Base-by-base conservation (phyloP, 2,329 filamentous ascomycete species). In the Westerdykella aurantiaca region DNA sequence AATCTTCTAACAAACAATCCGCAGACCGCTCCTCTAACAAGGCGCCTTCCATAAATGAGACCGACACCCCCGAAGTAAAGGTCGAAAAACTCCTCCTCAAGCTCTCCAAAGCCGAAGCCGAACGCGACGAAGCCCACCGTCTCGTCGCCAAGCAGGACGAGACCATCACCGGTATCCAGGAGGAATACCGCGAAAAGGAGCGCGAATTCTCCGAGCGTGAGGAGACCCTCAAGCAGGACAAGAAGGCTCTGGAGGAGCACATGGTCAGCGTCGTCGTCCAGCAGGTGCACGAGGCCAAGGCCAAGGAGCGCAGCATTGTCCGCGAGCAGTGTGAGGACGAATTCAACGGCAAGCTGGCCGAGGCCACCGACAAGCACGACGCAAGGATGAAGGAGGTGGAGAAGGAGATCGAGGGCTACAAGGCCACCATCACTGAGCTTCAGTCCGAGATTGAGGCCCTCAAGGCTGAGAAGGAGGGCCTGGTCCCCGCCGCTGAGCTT, bases 251-350 rank as follows among this genome's bases (percentile, higher is more conserved):
- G 6, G 66, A 68, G 52, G 65, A 68, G 50, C 65, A 69, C 52
- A 68, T 69, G 65, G 66, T 69, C 37, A 66, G 61, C 33, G 64
- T 68, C 14, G 64, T 69, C 31, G 65, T 69, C 34, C 64, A 69
- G 49, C 66, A 68, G 45, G 64, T 69, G 13, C 64, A 61, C 38
- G 65, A 69, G 41, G 66, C 66, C 17, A 67, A 65, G 46, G 57
- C 58, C 34, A 63, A 64, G 49, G 66, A 68, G 52, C 50, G 65
- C 17, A 58, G 53, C 39, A 54, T 55, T 17, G 64, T 68, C n/a
- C 58, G 53, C 38, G 62, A 63, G 6, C 59, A 66, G 48, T 63
- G 56, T 43, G 59, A 67, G 49, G 41, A 49, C 34, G 61, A 67
- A 43, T 64, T 64, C 47, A 46, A 54, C 21, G 47, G 49, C 9